phyloP scores from a whole-genome alignment of 495 filamentous ascomycete genomes.

The Hyaloscypha hepaticicola region DNA sequence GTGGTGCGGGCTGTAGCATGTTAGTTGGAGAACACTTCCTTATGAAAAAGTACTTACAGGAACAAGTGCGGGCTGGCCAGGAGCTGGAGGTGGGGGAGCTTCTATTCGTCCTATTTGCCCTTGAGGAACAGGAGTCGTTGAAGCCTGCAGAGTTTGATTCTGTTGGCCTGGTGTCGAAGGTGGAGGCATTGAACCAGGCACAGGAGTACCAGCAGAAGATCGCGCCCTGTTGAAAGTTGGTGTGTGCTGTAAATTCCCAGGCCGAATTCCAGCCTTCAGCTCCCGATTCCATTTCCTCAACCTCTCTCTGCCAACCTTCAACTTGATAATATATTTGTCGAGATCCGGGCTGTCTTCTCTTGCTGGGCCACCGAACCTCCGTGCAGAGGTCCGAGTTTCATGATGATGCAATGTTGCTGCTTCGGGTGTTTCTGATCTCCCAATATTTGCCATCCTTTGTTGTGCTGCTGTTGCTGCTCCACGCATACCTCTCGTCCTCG shows the following conservation, averaged over 20 bases:
- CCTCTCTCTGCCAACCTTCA: slow-evolving; percentile 65
- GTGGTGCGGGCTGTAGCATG: slow-evolving; percentile 64
- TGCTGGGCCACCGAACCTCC: slow-evolving; percentile 52
- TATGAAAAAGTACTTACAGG: slow-evolving; percentile 49
- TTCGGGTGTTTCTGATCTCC: slow-evolving; percentile 89
- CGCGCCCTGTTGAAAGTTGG: slow-evolving; percentile 50
- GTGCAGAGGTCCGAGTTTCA: slow-evolving; percentile 65
- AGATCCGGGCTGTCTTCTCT: slow-evolving; percentile 75
- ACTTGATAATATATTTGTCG: slow-evolving; percentile 62
- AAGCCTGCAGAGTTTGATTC: slow-evolving; percentile 37
- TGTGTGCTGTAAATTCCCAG: slow-evolving; percentile 35
- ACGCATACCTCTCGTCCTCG: slow-evolving; percentile 82
- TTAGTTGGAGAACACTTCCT: slow-evolving; percentile 21
- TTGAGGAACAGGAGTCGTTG: slow-evolving; percentile 34
- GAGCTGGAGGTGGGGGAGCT: slow-evolving; percentile 53
- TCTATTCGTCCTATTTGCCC: slow-evolving; percentile 64
- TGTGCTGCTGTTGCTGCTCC: slow-evolving; percentile 82
- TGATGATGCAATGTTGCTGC: slow-evolving; percentile 64
- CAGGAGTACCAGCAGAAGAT: slow-evolving; percentile 52
- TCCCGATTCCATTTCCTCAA: slow-evolving; percentile 60
- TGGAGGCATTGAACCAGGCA: slow-evolving; percentile 59
- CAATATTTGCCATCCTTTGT: slow-evolving; percentile 69
- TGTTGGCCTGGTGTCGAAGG: slow-evolving; percentile 46
- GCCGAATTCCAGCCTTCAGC: slow-evolving; percentile 33
- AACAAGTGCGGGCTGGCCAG: slow-evolving; percentile 48